Base-by-base conservation (phyloP, 1,284 basidiomycete species). In the Cryptococcus deneoformans region DNA sequence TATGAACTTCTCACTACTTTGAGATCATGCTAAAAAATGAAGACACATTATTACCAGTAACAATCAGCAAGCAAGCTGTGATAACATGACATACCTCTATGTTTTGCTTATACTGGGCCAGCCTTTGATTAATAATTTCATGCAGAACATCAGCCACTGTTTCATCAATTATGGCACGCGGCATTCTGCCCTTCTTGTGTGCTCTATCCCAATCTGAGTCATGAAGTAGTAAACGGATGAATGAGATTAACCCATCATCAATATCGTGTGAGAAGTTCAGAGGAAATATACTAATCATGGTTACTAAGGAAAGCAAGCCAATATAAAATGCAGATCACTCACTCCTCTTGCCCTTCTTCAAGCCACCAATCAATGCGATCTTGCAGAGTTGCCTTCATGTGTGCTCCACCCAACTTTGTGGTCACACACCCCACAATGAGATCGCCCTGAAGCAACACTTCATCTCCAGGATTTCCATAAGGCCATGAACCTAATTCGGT, bases 321-420 rank as follows among this genome's bases (percentile, higher is more conserved):
- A 46, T 16, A 46, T 16, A 12, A 53, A 11, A 44, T 16, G 51
- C 8, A 8, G n/a, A 11, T 24, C 34, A 40, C 89, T 70, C 70
- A 94, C 92, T 97, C 92, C 62, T 95, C 92, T 16, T 89, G 86
- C 2, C 89, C 90, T 71, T 88, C 85, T 63, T 94, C 90, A 7
- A 95, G 79, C 89, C 92, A 93, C 85, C 88, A 92, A 61, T 95
- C 90, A 8, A 94, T 86, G 16, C 90, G 82, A 16, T 54, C 60
- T 40, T 55, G 40, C 20, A 58, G 34, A 5, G 9, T 24, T 40
- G 6, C 35, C 46, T 44, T 46, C 47, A 56, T 56, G 58, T n/a
- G 43, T 47, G 3, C 56, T 3, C 50, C 53, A 5, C 54, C 61
- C 46, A 54, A 64, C 51, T 75, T 68, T 38, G 70, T 65, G 35